phyloP scores from a whole-genome alignment of 2,329 filamentous ascomycete genomes.

The Colletotrichum brevisporum region DNA sequence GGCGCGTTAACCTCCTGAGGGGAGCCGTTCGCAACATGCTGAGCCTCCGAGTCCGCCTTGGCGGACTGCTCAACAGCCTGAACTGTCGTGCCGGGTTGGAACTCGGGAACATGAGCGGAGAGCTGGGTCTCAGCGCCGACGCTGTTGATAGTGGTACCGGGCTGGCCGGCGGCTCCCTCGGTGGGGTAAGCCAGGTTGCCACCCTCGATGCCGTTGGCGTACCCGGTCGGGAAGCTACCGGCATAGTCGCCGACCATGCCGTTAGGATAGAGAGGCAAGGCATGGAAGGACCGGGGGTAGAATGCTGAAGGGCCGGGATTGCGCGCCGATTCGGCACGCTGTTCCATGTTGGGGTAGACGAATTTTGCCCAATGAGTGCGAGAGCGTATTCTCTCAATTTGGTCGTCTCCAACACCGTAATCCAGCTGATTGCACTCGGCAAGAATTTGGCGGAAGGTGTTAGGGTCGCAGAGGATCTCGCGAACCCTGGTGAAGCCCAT shows the following conservation, averaged over 20 bases:
- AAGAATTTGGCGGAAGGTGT: conserved; percentile 62
- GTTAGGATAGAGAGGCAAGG: conserved; percentile 44
- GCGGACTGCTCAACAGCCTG: conserved; percentile 4
- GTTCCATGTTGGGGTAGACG: conserved; percentile 77
- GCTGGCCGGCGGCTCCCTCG: conserved; percentile 51
- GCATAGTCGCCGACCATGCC: conserved; percentile 46
- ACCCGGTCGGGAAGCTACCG: conserved; percentile 48
- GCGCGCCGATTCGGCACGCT: conserved; percentile 81
- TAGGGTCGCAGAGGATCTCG: conserved; percentile 64
- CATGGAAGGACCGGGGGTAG: conserved; percentile 46
- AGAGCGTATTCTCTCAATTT: conserved; percentile 82
- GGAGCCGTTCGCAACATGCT: conserved; percentile 42
- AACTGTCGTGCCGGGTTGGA: conserved; percentile 58
- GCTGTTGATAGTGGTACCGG: conserved; percentile 46
- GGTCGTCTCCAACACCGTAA: conserved; percentile 80
- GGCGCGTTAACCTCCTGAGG: conserved; percentile 42
- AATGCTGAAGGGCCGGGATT: conserved; percentile 74
- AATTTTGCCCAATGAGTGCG: conserved; percentile 85
- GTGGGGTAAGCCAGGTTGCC: conserved; percentile 28
- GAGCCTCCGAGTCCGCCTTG: conserved; percentile 14
- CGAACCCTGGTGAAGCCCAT: conserved; percentile 89
- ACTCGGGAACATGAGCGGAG: conserved; percentile 75
- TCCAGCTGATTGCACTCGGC: conserved; percentile 81
- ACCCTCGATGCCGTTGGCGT: conserved; percentile 44
- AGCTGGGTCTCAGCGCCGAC: conserved; percentile 61